Evolutionary conservation across 768 basidiomycete genomes (phyloP).

Genomic region (Mycena leptocephala): DNA sequence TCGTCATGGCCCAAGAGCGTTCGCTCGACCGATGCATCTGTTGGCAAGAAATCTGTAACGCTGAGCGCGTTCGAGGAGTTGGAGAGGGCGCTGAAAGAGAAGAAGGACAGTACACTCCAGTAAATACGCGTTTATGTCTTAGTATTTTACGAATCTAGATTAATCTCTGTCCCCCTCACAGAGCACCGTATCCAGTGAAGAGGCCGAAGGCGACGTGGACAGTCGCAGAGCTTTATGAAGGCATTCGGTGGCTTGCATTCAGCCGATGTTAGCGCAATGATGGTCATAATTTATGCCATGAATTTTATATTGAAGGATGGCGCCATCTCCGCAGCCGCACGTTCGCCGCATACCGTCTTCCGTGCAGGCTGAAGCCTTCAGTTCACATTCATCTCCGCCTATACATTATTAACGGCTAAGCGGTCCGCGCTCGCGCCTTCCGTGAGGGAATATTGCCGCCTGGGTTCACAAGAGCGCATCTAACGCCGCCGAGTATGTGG

Average conservation of each 20-base stretch:
- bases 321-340: no score
- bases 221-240: slow-evolving; percentile 53
- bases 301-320: no score
- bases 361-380: no score
- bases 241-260: slow-evolving; percentile 52
- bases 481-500: neutral
- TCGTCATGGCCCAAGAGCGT: slow-evolving; percentile 78
- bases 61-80: slow-evolving; percentile 82
- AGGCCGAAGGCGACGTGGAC: slow-evolving; percentile 1
- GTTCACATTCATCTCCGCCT: neutral
- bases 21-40: slow-evolving; percentile 37
- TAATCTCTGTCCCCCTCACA: neutral
- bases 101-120: slow-evolving; percentile 43
- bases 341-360: no score
- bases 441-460: neutral
- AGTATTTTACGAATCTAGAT: neutral
- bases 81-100: slow-evolving; percentile 71
- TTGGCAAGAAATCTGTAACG: slow-evolving; percentile 44
- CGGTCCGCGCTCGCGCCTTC: neutral
- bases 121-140: slow-evolving; percentile 10
- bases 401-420: neutral
- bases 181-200: neutral
- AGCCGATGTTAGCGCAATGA: slow-evolving; percentile 1
- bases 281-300: neutral
- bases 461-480: neutral